Base-by-base conservation (phyloP, 164 flowering plant species). In the Tetrastigma voinierianum region DNA sequence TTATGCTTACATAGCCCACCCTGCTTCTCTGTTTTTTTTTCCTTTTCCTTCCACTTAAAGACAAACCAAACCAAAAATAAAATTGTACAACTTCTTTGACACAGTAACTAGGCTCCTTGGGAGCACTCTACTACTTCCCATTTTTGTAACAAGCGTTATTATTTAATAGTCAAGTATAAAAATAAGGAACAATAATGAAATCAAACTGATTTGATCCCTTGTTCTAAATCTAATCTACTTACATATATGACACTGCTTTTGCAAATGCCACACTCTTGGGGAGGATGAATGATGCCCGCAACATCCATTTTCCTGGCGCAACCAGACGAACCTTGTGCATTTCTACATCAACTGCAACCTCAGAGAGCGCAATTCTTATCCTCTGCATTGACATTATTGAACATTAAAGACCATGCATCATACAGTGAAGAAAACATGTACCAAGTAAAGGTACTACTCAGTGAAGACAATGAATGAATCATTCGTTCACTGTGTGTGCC, bases 291-390 rank as follows among this genome's bases (percentile, higher is more conserved):
- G 96, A 90, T 54, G 97, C 97, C 79, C 96, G 89, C 64, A 95
- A 56, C 99, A 92, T 95, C 94, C 96, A 92, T 77, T 95, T 95
- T 61, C 93, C 90, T 1, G 98, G 97, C 23, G 99, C 96, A 55
- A 89, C 99, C 51, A 76, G 87, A 48, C 96, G 88, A 59, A 95
- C 98, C 66, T 82, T 81, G 40, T 79, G 94, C 87, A 95, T 86
- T 64, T 87, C 83, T 17, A 88, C 88, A 56, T 87, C 80, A 71
- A 88, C 79, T 10, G 85, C 90, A 57, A 69, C 87, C 73, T 89
- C 95, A 46, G 68, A 44, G n/a, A 90, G 73, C n/a, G 80, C 88
- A 67, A 74, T 82, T 76, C 84, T 79, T 81, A 95, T 87, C 61
- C 92, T 73, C 98, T 95, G 90, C 74, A 79, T 61, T 10, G 8